Percentiles rank a stretch among this genome's conserved stretches.
Conservation (phyloP, 805 yeast species). For the Brettanomyces custersianus region DNA sequence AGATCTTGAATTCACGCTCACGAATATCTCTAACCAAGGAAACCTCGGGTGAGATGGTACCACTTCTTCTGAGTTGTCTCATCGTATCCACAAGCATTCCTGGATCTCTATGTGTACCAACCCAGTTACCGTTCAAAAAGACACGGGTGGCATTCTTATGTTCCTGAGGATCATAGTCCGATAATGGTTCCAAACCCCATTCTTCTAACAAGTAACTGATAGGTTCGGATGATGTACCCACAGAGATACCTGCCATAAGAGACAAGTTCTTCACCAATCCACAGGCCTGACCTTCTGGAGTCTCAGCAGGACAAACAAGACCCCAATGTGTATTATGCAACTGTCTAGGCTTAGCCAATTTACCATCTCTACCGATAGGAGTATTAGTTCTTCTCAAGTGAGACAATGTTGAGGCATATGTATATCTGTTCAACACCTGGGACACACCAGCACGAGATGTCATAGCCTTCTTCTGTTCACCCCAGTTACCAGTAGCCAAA, state of each 20-base stretch:
- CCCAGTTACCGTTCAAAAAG: conserved; percentile 98
- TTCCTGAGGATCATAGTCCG: conserved; percentile 89
- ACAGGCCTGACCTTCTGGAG: conserved; percentile 99
- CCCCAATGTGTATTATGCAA: conserved; percentile 99
- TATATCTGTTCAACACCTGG: conserved; percentile 94
- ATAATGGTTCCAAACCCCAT: conserved; percentile 99
- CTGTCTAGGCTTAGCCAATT: conserved; percentile 97
- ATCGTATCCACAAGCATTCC: conserved; percentile 85
- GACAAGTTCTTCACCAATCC: conserved; percentile 96
- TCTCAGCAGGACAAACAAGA: conserved; percentile 98
- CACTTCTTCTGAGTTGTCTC: conserved; percentile 85
- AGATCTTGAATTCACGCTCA: conserved; percentile 90
- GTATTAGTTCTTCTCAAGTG: conserved; percentile 99
- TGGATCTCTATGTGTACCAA: conserved; percentile 96
- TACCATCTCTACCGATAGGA: conserved; percentile 99
- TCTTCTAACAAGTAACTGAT: conserved; percentile 88
- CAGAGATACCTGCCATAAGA: conserved; percentile 94
- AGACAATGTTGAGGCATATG: conserved; percentile 96
- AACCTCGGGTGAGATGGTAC: conserved; percentile 93
- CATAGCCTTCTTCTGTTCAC: conserved; percentile 99
- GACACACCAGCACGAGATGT: conserved; percentile 98
- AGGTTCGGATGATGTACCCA: conserved; percentile 95
- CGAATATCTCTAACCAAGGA: conserved; percentile 94
- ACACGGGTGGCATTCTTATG: conserved; percentile 88
- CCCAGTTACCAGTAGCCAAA: conserved; percentile 99